Percentiles rank a stretch among this genome's conserved stretches.
Conservation (phyloP, 2,329 filamentous ascomycete genomes). For the Endoconidiophora polonica region DNA sequence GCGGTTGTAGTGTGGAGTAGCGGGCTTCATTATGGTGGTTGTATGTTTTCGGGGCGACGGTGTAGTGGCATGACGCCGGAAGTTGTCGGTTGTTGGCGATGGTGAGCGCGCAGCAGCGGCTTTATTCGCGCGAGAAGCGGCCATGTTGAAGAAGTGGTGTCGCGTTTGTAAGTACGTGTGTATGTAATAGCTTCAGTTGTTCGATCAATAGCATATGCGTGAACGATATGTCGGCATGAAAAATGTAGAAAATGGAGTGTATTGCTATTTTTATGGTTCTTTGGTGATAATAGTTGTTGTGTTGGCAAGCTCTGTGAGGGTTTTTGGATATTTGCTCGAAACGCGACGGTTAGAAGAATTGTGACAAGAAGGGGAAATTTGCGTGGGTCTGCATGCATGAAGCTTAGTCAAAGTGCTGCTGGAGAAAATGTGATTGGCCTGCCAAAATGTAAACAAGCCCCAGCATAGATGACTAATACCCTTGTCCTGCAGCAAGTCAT, state of each 20-base stretch:
- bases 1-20: conserved; percentile 25
- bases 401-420: conserved; percentile 2
- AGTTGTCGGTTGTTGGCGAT: conserved; percentile 22
- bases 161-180: neutral
- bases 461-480: neutral
- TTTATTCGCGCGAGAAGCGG: conserved; percentile 26
- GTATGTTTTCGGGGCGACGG: conserved; percentile 21
- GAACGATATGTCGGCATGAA: neutral
- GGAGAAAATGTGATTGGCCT: conserved; percentile 5
- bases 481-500: neutral
- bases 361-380: neutral
- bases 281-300: neutral
- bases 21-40: conserved; percentile 15
- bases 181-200: neutral
- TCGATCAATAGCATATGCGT: neutral
- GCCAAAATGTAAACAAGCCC: conserved; percentile 10
- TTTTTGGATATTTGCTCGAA: neutral
- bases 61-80: conserved; percentile 13
- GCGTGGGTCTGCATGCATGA: conserved; percentile 6
- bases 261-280: neutral
- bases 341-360: conserved; percentile 1
- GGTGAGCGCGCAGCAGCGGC: conserved; percentile 12
- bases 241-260: neutral
- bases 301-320: neutral
- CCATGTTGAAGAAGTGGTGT: conserved; percentile 23